phyloP scores from a whole-genome alignment of 495 filamentous ascomycete species.

The Mycothermus thermophilus region DNA sequence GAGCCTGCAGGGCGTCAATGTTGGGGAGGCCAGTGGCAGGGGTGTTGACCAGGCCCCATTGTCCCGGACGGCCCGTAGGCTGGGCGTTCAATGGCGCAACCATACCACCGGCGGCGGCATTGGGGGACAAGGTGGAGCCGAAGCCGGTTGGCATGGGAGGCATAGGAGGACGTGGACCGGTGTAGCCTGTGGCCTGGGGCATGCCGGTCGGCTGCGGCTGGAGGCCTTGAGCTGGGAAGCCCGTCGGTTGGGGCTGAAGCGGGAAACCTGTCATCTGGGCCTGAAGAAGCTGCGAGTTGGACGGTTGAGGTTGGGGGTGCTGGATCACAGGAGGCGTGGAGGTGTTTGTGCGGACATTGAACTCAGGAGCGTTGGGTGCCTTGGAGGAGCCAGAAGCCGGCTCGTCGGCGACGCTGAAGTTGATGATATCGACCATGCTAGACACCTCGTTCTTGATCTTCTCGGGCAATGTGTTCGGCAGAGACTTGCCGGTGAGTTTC shows the following conservation, averaged over 20 bases:
- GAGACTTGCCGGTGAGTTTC: constrained; percentile 68
- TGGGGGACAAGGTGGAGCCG: constrained; percentile 50
- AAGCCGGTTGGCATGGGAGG: constrained; percentile 90
- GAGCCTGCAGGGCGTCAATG: constrained; percentile 81
- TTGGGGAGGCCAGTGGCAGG: constrained; percentile 83
- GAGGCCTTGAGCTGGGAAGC: constrained; percentile 32
- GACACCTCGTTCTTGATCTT: constrained; percentile 91
- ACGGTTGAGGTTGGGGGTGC: constrained; percentile 71
- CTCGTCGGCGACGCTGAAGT: constrained; percentile 80
- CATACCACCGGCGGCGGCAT: constrained; percentile 36
- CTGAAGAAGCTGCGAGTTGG: constrained; percentile 60
- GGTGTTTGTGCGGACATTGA: constrained; percentile 50
- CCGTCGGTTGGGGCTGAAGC: constrained; percentile 39
- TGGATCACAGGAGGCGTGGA: constrained; percentile 59
- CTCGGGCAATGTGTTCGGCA: constrained; percentile 67
- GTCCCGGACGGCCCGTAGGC: constrained; percentile 89
- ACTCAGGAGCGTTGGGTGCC: constrained; percentile 64
- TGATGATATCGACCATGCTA: constrained; percentile 99
- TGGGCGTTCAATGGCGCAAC: constrained; percentile 66
- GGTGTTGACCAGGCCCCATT: constrained; percentile 96
- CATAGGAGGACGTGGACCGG: constrained; percentile 74
- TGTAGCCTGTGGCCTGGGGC: constrained; percentile 47
- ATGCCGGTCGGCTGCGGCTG: constrained; percentile 48
- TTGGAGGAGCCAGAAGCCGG: constrained; percentile 27
- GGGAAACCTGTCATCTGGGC: constrained; percentile 66